Base-by-base conservation (phyloP, 1,139 yeast species). In the Yarrowia galli region DNA sequence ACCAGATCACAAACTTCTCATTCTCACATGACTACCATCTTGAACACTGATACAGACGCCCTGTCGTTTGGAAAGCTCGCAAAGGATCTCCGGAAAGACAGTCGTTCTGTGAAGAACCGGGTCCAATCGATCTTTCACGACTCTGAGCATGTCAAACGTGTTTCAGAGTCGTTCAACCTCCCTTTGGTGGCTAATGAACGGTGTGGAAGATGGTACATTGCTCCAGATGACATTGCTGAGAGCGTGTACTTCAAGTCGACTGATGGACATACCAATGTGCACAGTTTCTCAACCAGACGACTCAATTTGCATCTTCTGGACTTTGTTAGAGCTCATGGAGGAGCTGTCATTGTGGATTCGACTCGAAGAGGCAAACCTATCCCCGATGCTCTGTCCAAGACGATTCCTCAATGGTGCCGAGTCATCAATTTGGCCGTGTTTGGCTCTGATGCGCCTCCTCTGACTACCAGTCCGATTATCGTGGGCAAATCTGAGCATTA, bases 341-440 rank as follows among this genome's bases (percentile, higher is more conserved):
- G 92, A 65, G 71, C 87, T 0, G 79, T 87, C 1, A 79, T 91
- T n/a, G 88, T 92, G 0, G 97, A 92, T 76, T 90, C 97, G 12
- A 92, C 97, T 0, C 79, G 97, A 71, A 80, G 92, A 67, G 97
- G 97, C 1, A 92, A 92, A 74, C 78, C 85, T 42, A 87, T 92
- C 77, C 97, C 98, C 0, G 98, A 92, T 77, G 90, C 97, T 0
- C 78, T 91, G 12, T 88, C 92, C 73, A 92, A 92, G 73, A 92
- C 97, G 0, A 81, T 92, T 1, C 97, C 97, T 0, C 89, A 91
- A 2, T 92, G 98, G 98, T 90, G 97, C 77, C 90, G 95, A 0
- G 95, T 91, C 8, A 70, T 92, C 35, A 90, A 89, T 74, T 77
- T 78, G 42, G 79, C 87, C 0, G 77, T 86, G 73, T 82, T 82